Conservation (phyloP, 2,329 filamentous ascomycete species). For the Volutella citrinella region DNA sequence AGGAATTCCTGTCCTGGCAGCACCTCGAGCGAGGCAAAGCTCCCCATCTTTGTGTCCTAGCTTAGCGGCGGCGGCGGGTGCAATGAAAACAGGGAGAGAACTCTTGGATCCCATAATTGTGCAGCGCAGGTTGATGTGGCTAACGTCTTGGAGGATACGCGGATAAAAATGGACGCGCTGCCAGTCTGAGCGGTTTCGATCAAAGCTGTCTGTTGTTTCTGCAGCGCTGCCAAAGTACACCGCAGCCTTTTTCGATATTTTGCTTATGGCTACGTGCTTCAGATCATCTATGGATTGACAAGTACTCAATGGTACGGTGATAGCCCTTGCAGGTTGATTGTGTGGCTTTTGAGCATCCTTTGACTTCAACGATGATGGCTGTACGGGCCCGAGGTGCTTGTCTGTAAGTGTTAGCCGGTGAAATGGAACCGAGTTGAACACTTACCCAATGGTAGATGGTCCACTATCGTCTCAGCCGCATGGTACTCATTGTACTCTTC, state of each 20-base stretch:
- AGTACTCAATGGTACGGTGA: neutral
- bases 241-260: neutral
- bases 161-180: constrained; percentile 1
- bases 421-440: too few species aligned
- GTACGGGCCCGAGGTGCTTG: neutral
- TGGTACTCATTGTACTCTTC: constrained; percentile 2
- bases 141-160: constrained; percentile 1
- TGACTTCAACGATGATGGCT: too few species aligned
- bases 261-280: neutral
- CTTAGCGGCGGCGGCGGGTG: constrained; percentile 1
- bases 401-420: neutral
- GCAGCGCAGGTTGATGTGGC: neutral
- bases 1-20: constrained; percentile 1
- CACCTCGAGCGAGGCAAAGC: constrained; percentile 1
- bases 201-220: neutral
- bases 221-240: constrained; percentile 1
- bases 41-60: constrained; percentile 3
- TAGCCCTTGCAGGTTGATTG: too few species aligned
- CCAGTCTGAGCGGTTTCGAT: constrained; percentile 3
- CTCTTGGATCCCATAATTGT: constrained; percentile 1
- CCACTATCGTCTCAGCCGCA: neutral
- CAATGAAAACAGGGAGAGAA: constrained; percentile 3
- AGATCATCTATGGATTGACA: constrained; percentile 1
- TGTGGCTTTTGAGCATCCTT: too few species aligned
- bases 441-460: neutral